Base-by-base conservation (phyloP, 345 rosid genomes). In the Cardamine chenopodiifolia region DNA sequence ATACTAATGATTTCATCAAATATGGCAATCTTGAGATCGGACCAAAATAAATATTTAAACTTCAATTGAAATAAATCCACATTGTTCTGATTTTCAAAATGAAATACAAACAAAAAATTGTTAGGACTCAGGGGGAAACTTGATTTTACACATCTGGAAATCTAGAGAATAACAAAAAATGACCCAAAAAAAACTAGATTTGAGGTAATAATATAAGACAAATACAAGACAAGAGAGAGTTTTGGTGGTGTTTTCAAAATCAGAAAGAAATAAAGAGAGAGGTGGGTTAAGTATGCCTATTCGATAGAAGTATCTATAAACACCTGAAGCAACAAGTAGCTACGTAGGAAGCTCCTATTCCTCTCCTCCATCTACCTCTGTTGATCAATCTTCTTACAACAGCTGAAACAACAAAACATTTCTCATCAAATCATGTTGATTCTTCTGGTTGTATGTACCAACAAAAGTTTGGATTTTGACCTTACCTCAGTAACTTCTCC, bases 291-390 rank as follows among this genome's bases (percentile, higher is more conserved):
- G 80, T 77, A 71, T 77, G 70, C 76, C 80, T 71, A 77, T 28
- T 49, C 25, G 62, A 55, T 57, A 64, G 57, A 68, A 68, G 74
- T 68, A 64, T 49, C 55, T 77, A 77, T 77, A 34, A 77, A 77
- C 80, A 77, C 72, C 71, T 65, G 76, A 63, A 65, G 49, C 49
- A 71, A 71, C 76, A 70, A 57, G 79, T 55, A 70, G 48, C 80
- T 77, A 77, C n/a, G 22, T 37, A 23, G 49, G 40, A 77, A 71
- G 62, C 68, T 77, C 39, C 63, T 70, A 45, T 70, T 70, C 47
- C 74, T 69, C 79, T 44, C 71, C 55, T 47, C 32, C 32, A 40
- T 60, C 65, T 70, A 62, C 75, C 22, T 76, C 45, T 53, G 60
- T 32, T 69, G 75, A 76, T 62, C 61, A 76, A 53, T 70, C 71